Evolutionary conservation across 208 protist species (phyloP), one percentile per base, ranked within the genome.

Genomic region (Wallacemonas collosoma): DNA sequence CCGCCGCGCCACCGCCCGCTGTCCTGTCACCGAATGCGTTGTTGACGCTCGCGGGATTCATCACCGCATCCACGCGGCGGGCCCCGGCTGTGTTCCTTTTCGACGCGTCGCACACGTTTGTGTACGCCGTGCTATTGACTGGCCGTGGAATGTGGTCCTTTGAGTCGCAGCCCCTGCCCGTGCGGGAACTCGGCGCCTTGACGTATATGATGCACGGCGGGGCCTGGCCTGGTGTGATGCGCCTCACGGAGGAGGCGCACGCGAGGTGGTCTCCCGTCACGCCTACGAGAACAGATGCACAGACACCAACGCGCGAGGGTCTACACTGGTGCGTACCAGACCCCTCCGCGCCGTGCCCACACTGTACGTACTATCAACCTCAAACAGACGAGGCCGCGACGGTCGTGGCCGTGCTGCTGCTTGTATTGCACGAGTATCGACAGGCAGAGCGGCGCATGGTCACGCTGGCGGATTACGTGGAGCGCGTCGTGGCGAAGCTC

Each of bases 401-500:
- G n/a, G 85, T 90, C 40, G 79, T 74, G 57, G 81, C 80, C 4
- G 71, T 87, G 39, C 45, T 94, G 4, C 73, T 94, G 47, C 68
- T 94, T 17, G 78, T 84, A 1, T 69, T 94, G 63, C 73, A 90
- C 47, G 86, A 94, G 75, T 90, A 88, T 58, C 17, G 71, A 51
- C 80, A 83, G 54, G 80, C 85, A 11, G 57, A 66, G 36, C 81
- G 85, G 7, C 86, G 69, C 65, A 86, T 94, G 72, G 76, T 90
- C 3, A 81, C 60, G 3, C 82, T 91, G 2, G 80, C 79, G 3
- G 83, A 88, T 71, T 94, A 81, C 56, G 73, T 88, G 0, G 84
- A 94, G 65, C 86, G 89, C 1, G 77, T 94, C 15, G 62, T 94
- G 26, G 77, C 64, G 5, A 91, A 94, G 75, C 76, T 94, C 3